Base-by-base conservation (phyloP, 106 monocot genomes). In the Vanilla planifolia region DNA sequence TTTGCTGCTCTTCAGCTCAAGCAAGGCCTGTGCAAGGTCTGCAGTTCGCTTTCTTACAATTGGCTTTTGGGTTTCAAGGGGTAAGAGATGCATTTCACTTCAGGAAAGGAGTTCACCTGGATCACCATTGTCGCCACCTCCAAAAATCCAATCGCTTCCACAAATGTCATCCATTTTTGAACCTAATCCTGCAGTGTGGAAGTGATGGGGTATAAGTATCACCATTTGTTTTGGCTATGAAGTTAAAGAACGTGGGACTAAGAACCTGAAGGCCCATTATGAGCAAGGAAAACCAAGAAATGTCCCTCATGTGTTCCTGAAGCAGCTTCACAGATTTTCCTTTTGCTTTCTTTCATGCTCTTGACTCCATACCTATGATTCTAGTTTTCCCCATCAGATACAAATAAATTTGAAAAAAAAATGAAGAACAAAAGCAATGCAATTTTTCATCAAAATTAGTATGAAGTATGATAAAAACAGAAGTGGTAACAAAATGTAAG, bases 121-220 rank as follows among this genome's bases (percentile, higher is more conserved):
- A 75, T 95, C 95, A 1, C 95, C 95, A 74, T 95, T 83, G 64
- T 95, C 90, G 25, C 95, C 95, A 27, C 86, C 95, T 33, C 62
- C 79, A 47, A 40, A 52, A 46, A 83, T 65, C 95, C 95, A 95
- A 76, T 95, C 95, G 72, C 50, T 75, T 39, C 95, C 95, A 58
- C 90, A 96, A 8, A 90, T 96, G 60, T 90, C 90, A 56, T 64
- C 68, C 41, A 57, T 69, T 27, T 59, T 67, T 15, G 86, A 81
- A 41, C 95, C 95, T 64, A 90, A 56, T 34, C 95, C 95, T 96
- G 64, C 42, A 57, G 30, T 53, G 29, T 28, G 27, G n/a, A 17
- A 19, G 40, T 25, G 43, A 34, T 3, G 0, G 30, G 5, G 57
- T 10, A 23, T 24, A 40, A 43, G 15, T 7, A 40, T 14, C 11